Evolutionary conservation across 495 filamentous ascomycete species (phyloP), one percentile per base, ranked within the genome.

Genomic region (Xylaria telfairii): DNA sequence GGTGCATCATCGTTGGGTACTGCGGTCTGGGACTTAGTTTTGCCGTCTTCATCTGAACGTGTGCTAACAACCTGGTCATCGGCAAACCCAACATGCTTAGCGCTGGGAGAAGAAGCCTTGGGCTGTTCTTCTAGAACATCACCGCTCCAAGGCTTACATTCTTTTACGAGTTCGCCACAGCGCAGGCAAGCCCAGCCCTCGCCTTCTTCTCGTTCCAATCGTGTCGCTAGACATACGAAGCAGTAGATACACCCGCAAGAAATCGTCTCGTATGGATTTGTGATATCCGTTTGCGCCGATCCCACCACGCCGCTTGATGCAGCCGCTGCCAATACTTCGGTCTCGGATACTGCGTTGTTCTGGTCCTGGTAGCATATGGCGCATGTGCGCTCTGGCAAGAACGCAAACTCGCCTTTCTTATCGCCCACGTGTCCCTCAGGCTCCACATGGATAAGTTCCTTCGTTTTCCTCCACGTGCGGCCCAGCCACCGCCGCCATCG

Each of bases 311-410:
- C 94, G 51, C 88, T 90, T 51, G 87, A 88, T 4, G 87, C 85
- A 6, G 87, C 84, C 3, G 89, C 87, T 4, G 89, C 88, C 56
- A 95, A 79, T 5, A 92, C 81, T 65, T 95, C 92, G 24, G 81
- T 88, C 77, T 95, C 93, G 10, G 89, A 87, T 0, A 86, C 84
- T 1, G 88, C 82, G 0, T 92, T 90, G 74, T 96, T 98, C 74
- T 96, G 93, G 73, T 96, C 94, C 67, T 93, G 89, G 77, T 97
- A 97, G 81, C 96, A 99, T 67, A 99, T 97, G n/a, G 94, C 96
- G 79, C 96, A 99, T 2, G 95, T 98, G 54, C 96, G 85, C 76
- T 98, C 94, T 0, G 95, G 96, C 41, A 99, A 85, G 80, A 95
- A 97, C 0, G 87, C 85, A 56, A 93, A 88, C 73, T 97, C 93